These are phyloP conservation scores for Boletus bicolor DNA, from an alignment of 768 basidiomycete species.

Conservation along the genomic window DNA sequence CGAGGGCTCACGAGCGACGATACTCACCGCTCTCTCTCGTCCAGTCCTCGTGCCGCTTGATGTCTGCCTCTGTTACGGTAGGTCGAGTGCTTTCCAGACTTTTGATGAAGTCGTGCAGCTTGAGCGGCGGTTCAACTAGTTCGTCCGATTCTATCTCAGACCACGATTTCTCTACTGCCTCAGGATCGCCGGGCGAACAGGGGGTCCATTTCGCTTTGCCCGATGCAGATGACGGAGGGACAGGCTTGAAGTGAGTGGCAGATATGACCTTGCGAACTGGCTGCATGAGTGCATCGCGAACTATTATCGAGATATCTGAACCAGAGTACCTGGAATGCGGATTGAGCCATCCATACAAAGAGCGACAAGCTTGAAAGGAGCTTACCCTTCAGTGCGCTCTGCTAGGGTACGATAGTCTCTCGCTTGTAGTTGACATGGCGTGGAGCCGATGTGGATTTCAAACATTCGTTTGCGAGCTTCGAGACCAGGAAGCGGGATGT, in stretches of 20 bases:
- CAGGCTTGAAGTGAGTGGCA: slow-evolving; percentile 89
- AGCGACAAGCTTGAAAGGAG: background rate
- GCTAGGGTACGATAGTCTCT: slow-evolving; percentile 83
- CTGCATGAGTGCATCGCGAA: slow-evolving; percentile 97
- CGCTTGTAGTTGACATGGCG: slow-evolving; percentile 76
- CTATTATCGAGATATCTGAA: slow-evolving; percentile 91
- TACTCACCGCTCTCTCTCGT: slow-evolving; percentile 76
- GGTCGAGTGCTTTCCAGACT: slow-evolving; percentile 76
- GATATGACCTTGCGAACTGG: slow-evolving; percentile 94
- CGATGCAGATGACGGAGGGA: slow-evolving; percentile 26
- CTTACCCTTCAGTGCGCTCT: slow-evolving; percentile 79
- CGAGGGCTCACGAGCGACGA: background rate
- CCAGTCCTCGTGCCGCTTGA: slow-evolving; percentile 80
- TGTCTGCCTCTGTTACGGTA: slow-evolving; percentile 87
- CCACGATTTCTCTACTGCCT: slow-evolving; percentile 87
- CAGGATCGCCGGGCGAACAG: slow-evolving; percentile 90
- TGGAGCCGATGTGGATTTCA: slow-evolving; percentile 90
- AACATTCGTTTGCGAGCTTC: slow-evolving; percentile 96
- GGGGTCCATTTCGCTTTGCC: slow-evolving; percentile 75
- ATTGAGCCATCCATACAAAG: background rate
- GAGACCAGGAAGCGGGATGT: slow-evolving; percentile 92
- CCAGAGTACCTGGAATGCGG: slow-evolving; percentile 66
- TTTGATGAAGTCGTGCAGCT: slow-evolving; percentile 75
- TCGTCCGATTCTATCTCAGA: slow-evolving; percentile 84
- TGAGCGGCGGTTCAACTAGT: slow-evolving; percentile 83